Percentiles rank a stretch among this genome's conserved stretches.
These are phyloP conservation scores for Rhizopus microsporus DNA, from an alignment of 371 early-diverging fungal species.

Conservation along the genomic window DNA sequence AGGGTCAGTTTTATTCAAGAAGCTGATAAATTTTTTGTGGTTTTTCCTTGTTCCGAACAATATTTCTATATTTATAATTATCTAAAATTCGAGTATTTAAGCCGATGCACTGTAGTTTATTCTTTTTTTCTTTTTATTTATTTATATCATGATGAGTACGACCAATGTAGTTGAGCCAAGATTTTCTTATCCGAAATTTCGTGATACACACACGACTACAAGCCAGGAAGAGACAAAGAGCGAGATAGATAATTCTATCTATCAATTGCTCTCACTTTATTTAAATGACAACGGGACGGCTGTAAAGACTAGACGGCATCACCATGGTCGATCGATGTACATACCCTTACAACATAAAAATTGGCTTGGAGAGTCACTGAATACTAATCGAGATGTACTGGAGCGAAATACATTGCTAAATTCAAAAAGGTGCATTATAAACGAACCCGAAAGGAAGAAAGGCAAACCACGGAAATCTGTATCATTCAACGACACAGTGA, in stretches of 20 bases:
- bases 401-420: conserved; percentile 21
- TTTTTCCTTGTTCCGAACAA: not conserved
- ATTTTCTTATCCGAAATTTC: conserved; percentile 15
- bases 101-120: not conserved
- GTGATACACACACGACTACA: conserved; percentile 15
- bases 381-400: conserved; percentile 6
- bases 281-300: not conserved
- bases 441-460: not conserved
- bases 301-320: not conserved
- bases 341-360: conserved; percentile 3
- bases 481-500: conserved; percentile 31
- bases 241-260: conserved; percentile 23
- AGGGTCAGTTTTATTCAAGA: too few relatives aligned
- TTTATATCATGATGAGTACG: conserved; percentile 7
- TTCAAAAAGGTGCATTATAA: not conserved
- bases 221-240: conserved; percentile 8
- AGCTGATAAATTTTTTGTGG: too few relatives aligned
- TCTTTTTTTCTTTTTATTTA: conserved; percentile 1
- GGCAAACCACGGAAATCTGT: conserved; percentile 23
- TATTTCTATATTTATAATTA: not conserved
- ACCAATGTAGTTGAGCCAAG: conserved; percentile 12
- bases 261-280: conserved; percentile 22
- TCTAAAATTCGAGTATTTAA: not conserved
- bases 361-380: conserved; percentile 24
- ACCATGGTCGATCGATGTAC: conserved; percentile 2